A percentile compares a stretch with the other conserved stretches of the same genome.
Evolutionary conservation across 257 asterid genomes (phyloP).

Genomic region (Salvia hispanica): DNA sequence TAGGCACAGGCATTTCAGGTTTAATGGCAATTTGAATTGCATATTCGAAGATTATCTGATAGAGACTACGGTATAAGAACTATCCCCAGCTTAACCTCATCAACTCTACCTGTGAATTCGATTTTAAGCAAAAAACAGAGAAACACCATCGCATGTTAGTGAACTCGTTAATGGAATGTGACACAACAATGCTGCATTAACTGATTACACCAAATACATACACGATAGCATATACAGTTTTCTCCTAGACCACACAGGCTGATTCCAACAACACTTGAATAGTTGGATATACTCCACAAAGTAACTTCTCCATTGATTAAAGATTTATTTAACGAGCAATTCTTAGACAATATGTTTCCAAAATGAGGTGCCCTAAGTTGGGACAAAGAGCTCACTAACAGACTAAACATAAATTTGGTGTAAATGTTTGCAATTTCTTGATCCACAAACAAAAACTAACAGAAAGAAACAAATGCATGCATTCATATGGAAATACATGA

Average conservation of each 20-base stretch:
- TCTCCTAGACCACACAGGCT: background rate
- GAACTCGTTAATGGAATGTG: background rate
- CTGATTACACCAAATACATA: background rate
- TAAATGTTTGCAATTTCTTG: background rate
- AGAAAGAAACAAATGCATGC: background rate
- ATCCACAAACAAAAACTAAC: background rate
- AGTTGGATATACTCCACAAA: conserved; percentile 21
- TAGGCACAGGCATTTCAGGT: background rate
- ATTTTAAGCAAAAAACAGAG: background rate
- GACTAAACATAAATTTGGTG: too few species aligned
- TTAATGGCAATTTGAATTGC: conserved; percentile 7
- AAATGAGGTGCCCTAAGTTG: too few species aligned
- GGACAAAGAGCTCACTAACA: too few species aligned
- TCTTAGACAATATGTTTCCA: background rate
- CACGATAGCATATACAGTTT: too few species aligned
- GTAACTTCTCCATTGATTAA: conserved; percentile 3
- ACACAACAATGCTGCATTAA: background rate
- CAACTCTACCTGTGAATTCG: background rate
- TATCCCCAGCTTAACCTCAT: background rate
- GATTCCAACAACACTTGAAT: background rate
- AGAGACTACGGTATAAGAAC: background rate
- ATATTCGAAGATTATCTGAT: background rate
- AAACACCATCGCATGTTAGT: too few species aligned
- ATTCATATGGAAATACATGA: background rate
- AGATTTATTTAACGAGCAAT: background rate